These are phyloP conservation scores for Paecilomyces formosus DNA, from an alignment of 2,329 filamentous ascomycete species.

Conservation along the genomic window DNA sequence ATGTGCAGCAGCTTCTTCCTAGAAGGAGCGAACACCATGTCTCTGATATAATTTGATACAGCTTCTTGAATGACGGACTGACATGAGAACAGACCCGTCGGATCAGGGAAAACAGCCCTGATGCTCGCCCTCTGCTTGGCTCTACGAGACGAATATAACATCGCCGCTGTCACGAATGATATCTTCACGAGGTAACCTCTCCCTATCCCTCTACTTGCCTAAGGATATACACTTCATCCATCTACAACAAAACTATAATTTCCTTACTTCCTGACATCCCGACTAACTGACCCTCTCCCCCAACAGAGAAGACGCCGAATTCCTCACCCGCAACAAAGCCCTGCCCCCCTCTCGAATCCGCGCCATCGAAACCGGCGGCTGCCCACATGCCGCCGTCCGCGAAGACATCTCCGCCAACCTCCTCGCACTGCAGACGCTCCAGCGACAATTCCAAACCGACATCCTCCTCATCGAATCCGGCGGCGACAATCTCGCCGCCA, in stretches of 20 bases:
- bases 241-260: too few species aligned
- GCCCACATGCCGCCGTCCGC: slow-evolving; percentile 91
- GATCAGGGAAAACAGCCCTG: slow-evolving; percentile 92
- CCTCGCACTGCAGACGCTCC: slow-evolving; percentile 81
- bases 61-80: background rate
- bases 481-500: slow-evolving; percentile 93
- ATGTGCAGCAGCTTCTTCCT: too few species aligned
- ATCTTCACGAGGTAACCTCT: slow-evolving; percentile 70
- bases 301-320: slow-evolving; percentile 83
- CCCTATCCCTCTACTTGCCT: background rate
- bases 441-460: slow-evolving; percentile 71
- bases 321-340: slow-evolving; percentile 79
- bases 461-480: slow-evolving; percentile 90
- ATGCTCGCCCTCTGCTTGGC: slow-evolving; percentile 90
- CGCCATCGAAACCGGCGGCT: slow-evolving; percentile 95
- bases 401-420: slow-evolving; percentile 96
- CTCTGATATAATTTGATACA: background rate
- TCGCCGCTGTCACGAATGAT: slow-evolving; percentile 96
- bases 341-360: slow-evolving; percentile 77
- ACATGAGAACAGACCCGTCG: slow-evolving; percentile 62
- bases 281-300: slow-evolving; percentile 9
- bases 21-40: too few species aligned
- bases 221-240: too few species aligned
- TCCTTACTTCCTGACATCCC: too few species aligned
- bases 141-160: slow-evolving; percentile 71